Percentiles rank a stretch among this genome's conserved stretches.
Evolutionary conservation across 106 monocot genomes (phyloP).

Genomic region (Dioscorea dumetorum): DNA sequence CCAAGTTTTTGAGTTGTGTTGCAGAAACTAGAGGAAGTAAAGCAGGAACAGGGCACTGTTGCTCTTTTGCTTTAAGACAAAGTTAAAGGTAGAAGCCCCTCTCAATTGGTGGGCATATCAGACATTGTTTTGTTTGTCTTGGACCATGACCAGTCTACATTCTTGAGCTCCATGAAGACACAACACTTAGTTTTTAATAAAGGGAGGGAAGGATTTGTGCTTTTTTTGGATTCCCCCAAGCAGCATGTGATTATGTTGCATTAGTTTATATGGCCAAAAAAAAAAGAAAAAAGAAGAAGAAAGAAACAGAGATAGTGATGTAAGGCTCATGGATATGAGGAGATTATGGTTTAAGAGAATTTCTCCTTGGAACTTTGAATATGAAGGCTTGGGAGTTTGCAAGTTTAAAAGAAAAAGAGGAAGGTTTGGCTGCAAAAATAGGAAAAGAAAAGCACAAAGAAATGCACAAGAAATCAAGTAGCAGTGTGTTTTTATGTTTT

Average conservation of each 20-base stretch:
- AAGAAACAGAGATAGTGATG: background rate
- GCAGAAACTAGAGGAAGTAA: slow-evolving; percentile 6
- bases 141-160: slow-evolving; percentile 21
- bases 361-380: slow-evolving; percentile 19
- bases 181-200: slow-evolving; percentile 5
- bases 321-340: background rate
- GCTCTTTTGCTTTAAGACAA: slow-evolving; percentile 30
- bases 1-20: background rate
- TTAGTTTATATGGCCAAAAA: background rate
- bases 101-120: slow-evolving; percentile 2
- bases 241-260: slow-evolving; percentile 14
- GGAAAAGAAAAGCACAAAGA: slow-evolving; percentile 70
- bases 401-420: slow-evolving; percentile 19
- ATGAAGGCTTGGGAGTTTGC: slow-evolving; percentile 4
- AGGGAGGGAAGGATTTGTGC: slow-evolving; percentile 2
- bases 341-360: slow-evolving; percentile 5
- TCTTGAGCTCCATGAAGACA: background rate
- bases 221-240: slow-evolving; percentile 18
- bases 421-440: slow-evolving; percentile 12
- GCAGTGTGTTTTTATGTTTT: slow-evolving; percentile 10
- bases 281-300: no score
- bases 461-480: slow-evolving; percentile 52
- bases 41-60: slow-evolving; percentile 23
- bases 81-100: slow-evolving; percentile 19
- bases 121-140: slow-evolving; percentile 14